phyloP scores from a whole-genome alignment of 2,329 filamentous ascomycete genomes.

The Tolypocladium nubicola region DNA sequence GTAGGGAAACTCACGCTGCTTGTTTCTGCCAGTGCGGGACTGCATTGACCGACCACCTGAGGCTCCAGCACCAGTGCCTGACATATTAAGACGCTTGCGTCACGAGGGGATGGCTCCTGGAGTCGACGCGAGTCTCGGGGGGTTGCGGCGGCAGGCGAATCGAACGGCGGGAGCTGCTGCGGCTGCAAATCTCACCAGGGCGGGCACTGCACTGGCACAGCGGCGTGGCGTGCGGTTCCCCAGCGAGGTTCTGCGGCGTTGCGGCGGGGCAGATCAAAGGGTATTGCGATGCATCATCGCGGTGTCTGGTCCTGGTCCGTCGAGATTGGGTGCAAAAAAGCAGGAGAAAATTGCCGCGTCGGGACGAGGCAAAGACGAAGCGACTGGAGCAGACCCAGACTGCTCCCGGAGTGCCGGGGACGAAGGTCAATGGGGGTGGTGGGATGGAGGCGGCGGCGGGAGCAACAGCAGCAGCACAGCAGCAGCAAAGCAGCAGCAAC shows the following conservation, averaged over 20 bases:
- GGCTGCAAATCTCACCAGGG: slow-evolving; percentile 4
- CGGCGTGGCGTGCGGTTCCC: neutral
- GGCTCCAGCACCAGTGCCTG: slow-evolving; percentile 23
- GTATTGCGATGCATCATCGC: slow-evolving; percentile 7
- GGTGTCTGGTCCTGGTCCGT: slow-evolving; percentile 4
- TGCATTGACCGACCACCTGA: slow-evolving; percentile 48
- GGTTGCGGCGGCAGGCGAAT: neutral
- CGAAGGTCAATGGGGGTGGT: slow-evolving; percentile 2
- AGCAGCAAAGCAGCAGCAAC: no score
- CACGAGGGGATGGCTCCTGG: neutral
- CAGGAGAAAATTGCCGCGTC: neutral
- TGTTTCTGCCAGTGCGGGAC: slow-evolving; percentile 65
- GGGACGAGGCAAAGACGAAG: neutral
- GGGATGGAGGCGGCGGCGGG: neutral
- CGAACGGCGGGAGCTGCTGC: neutral
- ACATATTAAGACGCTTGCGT: slow-evolving; percentile 15
- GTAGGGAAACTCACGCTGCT: slow-evolving; percentile 59
- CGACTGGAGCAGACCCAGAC: slow-evolving; percentile 5
- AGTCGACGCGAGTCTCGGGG: neutral
- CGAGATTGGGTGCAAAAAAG: slow-evolving; percentile 1
- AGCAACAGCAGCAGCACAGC: neutral
- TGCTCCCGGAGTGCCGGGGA: slow-evolving; percentile 6
- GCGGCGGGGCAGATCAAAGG: slow-evolving; percentile 9
- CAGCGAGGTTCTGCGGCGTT: slow-evolving; percentile 1
- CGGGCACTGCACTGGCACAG: slow-evolving; percentile 1